A percentile compares a stretch with the other conserved stretches of the same genome.
Evolutionary conservation across 1,284 basidiomycete genomes (phyloP).

Genomic region (Dichomitus squalens): DNA sequence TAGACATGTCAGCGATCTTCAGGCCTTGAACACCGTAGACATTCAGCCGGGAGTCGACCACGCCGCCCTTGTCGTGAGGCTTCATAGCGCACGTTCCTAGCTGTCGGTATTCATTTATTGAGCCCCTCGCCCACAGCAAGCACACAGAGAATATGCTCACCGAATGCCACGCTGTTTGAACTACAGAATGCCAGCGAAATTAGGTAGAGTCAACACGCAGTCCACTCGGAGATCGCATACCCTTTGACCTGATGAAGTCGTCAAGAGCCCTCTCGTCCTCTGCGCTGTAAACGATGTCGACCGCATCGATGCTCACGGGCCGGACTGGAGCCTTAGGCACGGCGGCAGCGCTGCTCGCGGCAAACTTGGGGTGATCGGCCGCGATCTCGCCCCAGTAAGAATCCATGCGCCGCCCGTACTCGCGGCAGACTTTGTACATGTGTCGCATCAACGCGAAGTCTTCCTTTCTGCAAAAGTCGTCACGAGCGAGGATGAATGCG

Average conservation of each 20-base stretch:
- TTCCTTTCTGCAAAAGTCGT: slow-evolving; percentile 24
- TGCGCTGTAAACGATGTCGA: slow-evolving; percentile 52
- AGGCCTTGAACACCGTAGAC: slow-evolving; percentile 63
- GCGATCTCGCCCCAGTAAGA: slow-evolving; percentile 55
- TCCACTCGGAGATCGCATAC: no score
- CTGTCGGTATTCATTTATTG: slow-evolving; percentile 36
- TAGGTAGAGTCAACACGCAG: no score
- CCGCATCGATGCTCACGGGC: slow-evolving; percentile 44
- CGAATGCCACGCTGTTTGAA: slow-evolving; percentile 49
- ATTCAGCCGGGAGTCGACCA: slow-evolving; percentile 61
- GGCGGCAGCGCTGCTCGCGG: slow-evolving; percentile 45
- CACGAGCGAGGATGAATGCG: no score
- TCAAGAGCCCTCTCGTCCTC: slow-evolving; percentile 60
- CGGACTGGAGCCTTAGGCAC: slow-evolving; percentile 28
- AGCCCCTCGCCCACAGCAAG: neutral
- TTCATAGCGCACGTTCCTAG: slow-evolving; percentile 73
- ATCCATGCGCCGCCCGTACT: slow-evolving; percentile 58
- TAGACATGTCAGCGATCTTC: slow-evolving; percentile 61
- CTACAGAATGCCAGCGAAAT: neutral
- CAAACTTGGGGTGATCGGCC: slow-evolving; percentile 51
- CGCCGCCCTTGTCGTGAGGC: slow-evolving; percentile 54
- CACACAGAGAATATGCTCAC: slow-evolving; percentile 35
- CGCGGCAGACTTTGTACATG: slow-evolving; percentile 61
- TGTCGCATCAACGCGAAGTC: slow-evolving; percentile 57
- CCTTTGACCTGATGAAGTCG: slow-evolving; percentile 34